Percentiles rank a stretch among this genome's conserved stretches.
Conservation (phyloP, 345 rosid species). For the Citrus unshiu region DNA sequence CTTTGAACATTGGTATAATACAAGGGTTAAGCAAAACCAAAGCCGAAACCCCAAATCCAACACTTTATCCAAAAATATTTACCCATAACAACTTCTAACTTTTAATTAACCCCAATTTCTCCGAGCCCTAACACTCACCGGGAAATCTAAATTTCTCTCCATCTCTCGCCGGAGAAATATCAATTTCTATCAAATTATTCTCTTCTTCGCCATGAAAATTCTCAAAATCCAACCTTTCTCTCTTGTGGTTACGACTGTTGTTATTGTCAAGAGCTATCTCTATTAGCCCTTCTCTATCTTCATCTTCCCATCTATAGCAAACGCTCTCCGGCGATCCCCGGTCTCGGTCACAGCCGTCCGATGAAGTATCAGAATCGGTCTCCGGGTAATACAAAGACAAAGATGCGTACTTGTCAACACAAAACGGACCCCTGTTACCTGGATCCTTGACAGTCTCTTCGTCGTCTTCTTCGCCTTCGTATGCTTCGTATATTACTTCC, state of each 20-base stretch:
- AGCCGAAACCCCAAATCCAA: background rate
- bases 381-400: conserved; percentile 63
- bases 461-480: conserved; percentile 48
- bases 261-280: conserved; percentile 54
- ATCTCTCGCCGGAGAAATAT: conserved; percentile 35
- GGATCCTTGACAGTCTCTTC: conserved; percentile 6
- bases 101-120: background rate
- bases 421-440: conserved; percentile 6
- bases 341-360: conserved; percentile 33
- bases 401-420: conserved; percentile 39
- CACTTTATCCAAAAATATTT: background rate
- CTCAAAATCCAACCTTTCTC: conserved; percentile 22
- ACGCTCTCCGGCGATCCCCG: conserved; percentile 39
- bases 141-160: conserved; percentile 1
- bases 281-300: conserved; percentile 58
- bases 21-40: conserved; percentile 1
- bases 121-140: background rate
- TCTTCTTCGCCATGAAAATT: conserved; percentile 59
- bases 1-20: conserved; percentile 9
- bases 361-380: conserved; percentile 47
- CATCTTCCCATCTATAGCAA: conserved; percentile 53
- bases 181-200: conserved; percentile 67
- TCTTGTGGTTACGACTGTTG: background rate
- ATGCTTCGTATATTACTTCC: conserved; percentile 71
- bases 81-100: background rate